Base-by-base conservation (phyloP, 768 basidiomycete genomes). In the Auricularia sp. region DNA sequence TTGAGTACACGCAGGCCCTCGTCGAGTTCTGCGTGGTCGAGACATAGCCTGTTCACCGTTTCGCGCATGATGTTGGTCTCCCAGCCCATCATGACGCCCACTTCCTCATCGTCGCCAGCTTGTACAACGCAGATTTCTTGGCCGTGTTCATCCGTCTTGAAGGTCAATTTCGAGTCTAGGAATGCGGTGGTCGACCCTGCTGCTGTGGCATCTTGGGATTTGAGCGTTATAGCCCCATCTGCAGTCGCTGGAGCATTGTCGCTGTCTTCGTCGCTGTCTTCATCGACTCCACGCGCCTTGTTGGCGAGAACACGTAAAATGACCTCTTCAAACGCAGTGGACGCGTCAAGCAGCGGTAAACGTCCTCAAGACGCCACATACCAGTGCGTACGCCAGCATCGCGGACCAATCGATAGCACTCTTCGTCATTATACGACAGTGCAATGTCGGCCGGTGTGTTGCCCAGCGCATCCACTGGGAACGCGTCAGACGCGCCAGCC, bases 71-170 rank as follows among this genome's bases (percentile, higher is more conserved):
- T 92, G 7, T 77, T 81, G 56, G 77, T 76, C 74, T 99, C 97
- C 97, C 97, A 99, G 1, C 94, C 93, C 97, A 99, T 99, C 97
- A 99, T 99, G 4, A 99, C 96, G 13, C 94, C 93, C n/a, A 95
- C 83, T 66, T 94, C 87, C 6, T 75, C 79, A 35, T 85, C 85
- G 14, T 79, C 29, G 29, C 29, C 82, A 2, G 82, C 78, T 66
- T 81, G 76, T 63, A 92, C 71, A 62, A 91, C 75, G 67, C 94
- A 97, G 24, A 97, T 83, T 62, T 93, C 89, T 73, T 94, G 92
- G 1, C 90, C 92, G 42, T 82, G 74, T 37, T 81, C 77, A 72
- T 96, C 94, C 39, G 75, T 79, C 10, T 79, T 82, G 74, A 85
- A 98, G 44, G 79, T 79, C 47, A 98, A 77, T 63, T 77, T 80